Evolutionary conservation across 2,329 filamentous ascomycete species (phyloP), one percentile per base, ranked within the genome.

Genomic region (Colletotrichum tamarilloi): DNA sequence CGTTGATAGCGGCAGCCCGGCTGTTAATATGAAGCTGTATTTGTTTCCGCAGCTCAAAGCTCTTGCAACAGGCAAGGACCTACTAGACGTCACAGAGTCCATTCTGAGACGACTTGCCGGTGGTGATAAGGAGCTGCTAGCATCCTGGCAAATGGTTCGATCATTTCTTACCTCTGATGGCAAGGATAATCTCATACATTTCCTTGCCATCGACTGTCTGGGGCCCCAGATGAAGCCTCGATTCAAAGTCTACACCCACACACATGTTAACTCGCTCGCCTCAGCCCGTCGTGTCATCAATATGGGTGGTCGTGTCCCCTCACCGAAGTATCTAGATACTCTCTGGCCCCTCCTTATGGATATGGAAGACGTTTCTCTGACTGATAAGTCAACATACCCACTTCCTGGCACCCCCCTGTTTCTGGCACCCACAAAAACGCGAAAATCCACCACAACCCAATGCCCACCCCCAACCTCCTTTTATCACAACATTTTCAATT

Each of bases 31-130:
- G 59, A 69, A 69, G 62, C n/a, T 53, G 2, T 69, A 69, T 6
- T 38, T 69, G 19, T 69, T 69, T 35, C 67, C 67, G 9, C 67
- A 69, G 26, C 60, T 69, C 4, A 56, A 57, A 49, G 26, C 67
- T 32, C 67, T 69, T 38, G 60, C 67, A 35, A 69, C 67, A 22
- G 60, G 26, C n/a, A 46, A 9, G 26, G 11, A 32, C 26, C 26
- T 52, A 14, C 12, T 52, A 42, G 26, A 63, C 16, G 30, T 53
- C 22, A 53, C 46, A 42, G 60, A 63, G 42, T 63, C 28, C 19
- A 46, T 52, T 26, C 24, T 53, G 9, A 24, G 11, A 6, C 24
- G 28, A n/a, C 60, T 63, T 14, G 64, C 64, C 24, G 53, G 26
- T 26, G 53, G 53, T 4, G 53, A 56, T 26, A 3, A 56, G 53